Percentiles rank a stretch among this genome's conserved stretches.
Evolutionary conservation across 495 filamentous ascomycete genomes (phyloP).

Genomic region (Daldinia vernicosa): DNA sequence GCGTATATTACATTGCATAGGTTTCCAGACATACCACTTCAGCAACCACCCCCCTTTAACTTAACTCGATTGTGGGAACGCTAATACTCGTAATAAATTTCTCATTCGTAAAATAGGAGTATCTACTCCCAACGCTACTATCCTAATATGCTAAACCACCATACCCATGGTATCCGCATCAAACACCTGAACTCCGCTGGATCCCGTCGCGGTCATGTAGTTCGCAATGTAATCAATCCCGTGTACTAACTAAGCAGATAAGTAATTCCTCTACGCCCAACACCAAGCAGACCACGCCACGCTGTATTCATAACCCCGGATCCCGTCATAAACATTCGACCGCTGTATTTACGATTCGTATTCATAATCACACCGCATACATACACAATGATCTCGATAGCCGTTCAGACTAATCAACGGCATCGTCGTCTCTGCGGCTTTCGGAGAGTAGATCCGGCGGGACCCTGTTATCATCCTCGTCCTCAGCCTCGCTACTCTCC

Average conservation of each 20-base stretch:
- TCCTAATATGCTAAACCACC: background rate
- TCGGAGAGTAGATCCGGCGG: conserved; percentile 54
- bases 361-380: background rate
- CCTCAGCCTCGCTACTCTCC: conserved; percentile 42
- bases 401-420: conserved; percentile 17
- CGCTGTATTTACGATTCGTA: too few species aligned
- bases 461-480: conserved; percentile 52
- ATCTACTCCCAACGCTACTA: background rate
- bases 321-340: too few species aligned
- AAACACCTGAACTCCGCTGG: background rate
- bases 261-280: background rate
- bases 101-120: background rate
- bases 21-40: background rate
- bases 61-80: background rate
- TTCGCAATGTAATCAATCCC: background rate
- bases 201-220: background rate
- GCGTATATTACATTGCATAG: too few species aligned
- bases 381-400: background rate
- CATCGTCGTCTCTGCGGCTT: conserved; percentile 22
- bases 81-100: background rate
- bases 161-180: background rate
- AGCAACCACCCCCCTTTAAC: background rate
- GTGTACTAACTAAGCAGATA: background rate
- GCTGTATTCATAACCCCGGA: background rate
- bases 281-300: background rate